A percentile compares a stretch with the other conserved stretches of the same genome.
Evolutionary conservation across 306 rosid species (phyloP).

Genomic region (Lathyrus tuberosus): DNA sequence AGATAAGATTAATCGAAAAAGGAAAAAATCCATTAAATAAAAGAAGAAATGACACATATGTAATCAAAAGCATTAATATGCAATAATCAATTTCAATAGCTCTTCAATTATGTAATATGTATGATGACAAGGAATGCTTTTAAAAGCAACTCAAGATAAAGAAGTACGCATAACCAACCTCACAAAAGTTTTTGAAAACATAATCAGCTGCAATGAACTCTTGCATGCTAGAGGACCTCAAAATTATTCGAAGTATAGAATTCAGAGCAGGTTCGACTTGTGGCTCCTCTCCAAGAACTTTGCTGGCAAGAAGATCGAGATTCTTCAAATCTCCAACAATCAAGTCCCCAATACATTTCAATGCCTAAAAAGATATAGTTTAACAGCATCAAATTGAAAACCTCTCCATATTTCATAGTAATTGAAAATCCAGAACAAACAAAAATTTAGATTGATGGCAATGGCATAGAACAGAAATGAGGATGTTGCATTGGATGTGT

Average conservation of each 20-base stretch:
- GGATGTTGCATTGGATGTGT: not conserved
- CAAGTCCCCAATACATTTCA: conserved; percentile 79
- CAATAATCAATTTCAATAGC: conserved; percentile 15
- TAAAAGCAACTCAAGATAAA: conserved; percentile 10
- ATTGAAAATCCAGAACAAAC: conserved; percentile 20
- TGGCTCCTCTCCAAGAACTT: conserved; percentile 81
- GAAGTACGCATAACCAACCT: conserved; percentile 58
- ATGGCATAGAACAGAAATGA: not conserved
- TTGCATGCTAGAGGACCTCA: conserved; percentile 83
- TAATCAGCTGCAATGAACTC: conserved; percentile 91
- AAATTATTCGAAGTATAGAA: conserved; percentile 76
- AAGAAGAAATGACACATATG: conserved; percentile 25
- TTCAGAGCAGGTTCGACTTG: conserved; percentile 85
- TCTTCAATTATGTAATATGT: conserved; percentile 16
- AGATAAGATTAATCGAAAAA: conserved; percentile 35
- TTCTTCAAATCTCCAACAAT: conserved; percentile 80
- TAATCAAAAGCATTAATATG: conserved; percentile 22
- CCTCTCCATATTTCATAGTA: conserved; percentile 18
- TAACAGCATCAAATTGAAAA: conserved; percentile 17
- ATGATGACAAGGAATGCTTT: conserved; percentile 20
- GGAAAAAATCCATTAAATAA: not conserved
- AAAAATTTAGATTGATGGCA: conserved; percentile 4
- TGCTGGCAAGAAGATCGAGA: conserved; percentile 76
- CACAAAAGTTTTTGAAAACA: conserved; percentile 85
- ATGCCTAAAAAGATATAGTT: conserved; percentile 57